Evolutionary conservation across 768 basidiomycete genomes (phyloP), one percentile per base, ranked within the genome.

Genomic region (Tubosaeta sp.): DNA sequence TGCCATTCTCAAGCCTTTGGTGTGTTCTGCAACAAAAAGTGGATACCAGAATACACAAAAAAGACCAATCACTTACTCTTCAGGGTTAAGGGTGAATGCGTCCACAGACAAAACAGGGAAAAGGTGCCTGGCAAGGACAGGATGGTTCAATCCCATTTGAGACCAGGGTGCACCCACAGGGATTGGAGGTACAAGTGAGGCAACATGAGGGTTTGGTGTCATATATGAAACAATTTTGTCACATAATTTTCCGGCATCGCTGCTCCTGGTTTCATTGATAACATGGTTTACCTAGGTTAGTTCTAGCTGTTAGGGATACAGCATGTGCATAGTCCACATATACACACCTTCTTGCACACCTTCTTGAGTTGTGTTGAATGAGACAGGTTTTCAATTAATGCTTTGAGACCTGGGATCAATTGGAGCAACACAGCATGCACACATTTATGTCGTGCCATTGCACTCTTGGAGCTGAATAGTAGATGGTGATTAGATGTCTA

Each of bases 111-210:
- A 7, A 4, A 51, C 31, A 0, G 41, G 54, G 19, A 50, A 55
- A 1, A 55, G 45, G 19, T 42, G 34, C 0, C 14, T 5, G 9
- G 50, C 50, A 0, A 55, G 39, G 16, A 42, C 50, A 1, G 41
- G 45, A 32, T 55, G 54, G 7, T 55, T 55, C 2, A 55, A 17
- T n/a, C 54, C 50, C 37, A 55, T 9, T 12, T 19, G 34, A 2
- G 46, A 42, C 7, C 34, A 10, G 5, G 45, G 8, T 3, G 9
- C 25, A 5, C 43, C 46, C 8, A 33, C 17, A 12, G 25, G 31
- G 22, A 56, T 51, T 5, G 55, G 41, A 1, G 50, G 55, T 5
- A 1, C 13, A 6, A 52, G 22, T 4, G 45, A 2, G 4, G 44
- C 12, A 3, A 8, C 13, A 1, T 14, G 6, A 3, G 51, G 55